phyloP scores from a whole-genome alignment of 768 basidiomycete species.

The Lentinula lateritia region DNA sequence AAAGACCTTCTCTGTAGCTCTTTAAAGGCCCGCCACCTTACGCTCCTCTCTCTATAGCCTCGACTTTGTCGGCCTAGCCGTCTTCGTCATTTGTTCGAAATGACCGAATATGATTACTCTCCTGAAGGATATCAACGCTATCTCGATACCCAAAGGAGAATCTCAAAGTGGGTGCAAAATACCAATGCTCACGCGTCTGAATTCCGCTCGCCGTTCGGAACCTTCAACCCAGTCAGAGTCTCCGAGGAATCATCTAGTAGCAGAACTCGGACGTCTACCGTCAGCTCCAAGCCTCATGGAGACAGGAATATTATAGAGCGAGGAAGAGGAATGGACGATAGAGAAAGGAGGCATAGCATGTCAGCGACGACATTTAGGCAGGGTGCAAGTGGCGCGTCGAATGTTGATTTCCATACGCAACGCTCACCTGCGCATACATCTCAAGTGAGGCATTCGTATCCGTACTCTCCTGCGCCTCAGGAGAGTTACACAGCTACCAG shows the following conservation, averaged over 20 bases:
- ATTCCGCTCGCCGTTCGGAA: conserved; percentile 2
- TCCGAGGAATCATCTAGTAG: not conserved
- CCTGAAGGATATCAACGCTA: conserved; percentile 41
- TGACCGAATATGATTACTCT: conserved; percentile 49
- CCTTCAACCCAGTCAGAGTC: not conserved
- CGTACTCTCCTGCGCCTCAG: not conserved
- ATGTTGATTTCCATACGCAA: not conserved
- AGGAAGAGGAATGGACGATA: not conserved
- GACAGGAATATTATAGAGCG: not conserved
- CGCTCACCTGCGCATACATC: not conserved
- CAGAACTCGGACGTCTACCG: not conserved
- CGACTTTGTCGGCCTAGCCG: not conserved
- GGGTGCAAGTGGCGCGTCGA: not conserved
- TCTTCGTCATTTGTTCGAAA: conserved; percentile 7
- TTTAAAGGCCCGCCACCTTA: not conserved
- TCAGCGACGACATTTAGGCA: not conserved
- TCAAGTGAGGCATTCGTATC: not conserved
- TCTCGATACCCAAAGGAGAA: conserved; percentile 32
- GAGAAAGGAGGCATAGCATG: conserved; percentile 1
- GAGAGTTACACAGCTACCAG: not conserved
- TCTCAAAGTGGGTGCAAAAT: conserved; percentile 34
- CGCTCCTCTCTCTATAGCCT: not conserved
- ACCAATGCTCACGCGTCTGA: conserved; percentile 19
- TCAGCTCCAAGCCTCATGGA: not conserved
- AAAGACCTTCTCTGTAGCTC: not conserved